Evolutionary conservation across 2,329 filamentous ascomycete genomes (phyloP).

Genomic region (Xylariaceae sp.): DNA sequence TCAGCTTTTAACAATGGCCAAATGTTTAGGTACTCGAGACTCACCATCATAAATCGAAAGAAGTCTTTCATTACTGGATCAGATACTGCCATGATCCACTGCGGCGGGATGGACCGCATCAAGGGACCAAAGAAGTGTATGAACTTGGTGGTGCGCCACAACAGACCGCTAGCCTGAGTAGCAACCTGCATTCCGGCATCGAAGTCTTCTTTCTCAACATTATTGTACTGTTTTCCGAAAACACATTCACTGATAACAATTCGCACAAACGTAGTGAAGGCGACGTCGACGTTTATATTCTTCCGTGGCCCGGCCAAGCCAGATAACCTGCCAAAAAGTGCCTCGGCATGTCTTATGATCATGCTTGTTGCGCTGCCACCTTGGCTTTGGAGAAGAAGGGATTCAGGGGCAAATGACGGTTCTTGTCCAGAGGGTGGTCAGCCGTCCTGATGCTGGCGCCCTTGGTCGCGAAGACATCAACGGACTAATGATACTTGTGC

Average conservation of each 20-base stretch:
- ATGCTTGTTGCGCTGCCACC: slow-evolving; percentile 2
- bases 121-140: slow-evolving; percentile 17
- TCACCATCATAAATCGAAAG: slow-evolving; percentile 18
- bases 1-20: background rate
- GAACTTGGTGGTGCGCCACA: slow-evolving; percentile 20
- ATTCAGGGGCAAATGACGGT: slow-evolving; percentile 13
- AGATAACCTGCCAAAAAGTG: background rate
- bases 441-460: background rate
- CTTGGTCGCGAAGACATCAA: slow-evolving; percentile 5
- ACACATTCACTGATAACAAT: slow-evolving; percentile 18
- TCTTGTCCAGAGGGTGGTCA: slow-evolving; percentile 14
- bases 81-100: slow-evolving; percentile 16
- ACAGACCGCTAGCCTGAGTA: slow-evolving; percentile 7
- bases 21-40: slow-evolving; percentile 1
- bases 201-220: background rate
- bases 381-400: slow-evolving; percentile 20
- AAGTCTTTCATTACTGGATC: slow-evolving; percentile 16
- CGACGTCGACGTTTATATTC: slow-evolving; percentile 7
- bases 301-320: background rate
- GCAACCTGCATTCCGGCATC: no score
- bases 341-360: slow-evolving; percentile 1
- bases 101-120: slow-evolving; percentile 13
- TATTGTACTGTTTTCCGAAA: slow-evolving; percentile 13
- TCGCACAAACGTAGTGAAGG: slow-evolving; percentile 10
- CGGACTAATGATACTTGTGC: slow-evolving; percentile 14